Conservation (phyloP, 805 yeast genomes). For the Ogataea philodendri region DNA sequence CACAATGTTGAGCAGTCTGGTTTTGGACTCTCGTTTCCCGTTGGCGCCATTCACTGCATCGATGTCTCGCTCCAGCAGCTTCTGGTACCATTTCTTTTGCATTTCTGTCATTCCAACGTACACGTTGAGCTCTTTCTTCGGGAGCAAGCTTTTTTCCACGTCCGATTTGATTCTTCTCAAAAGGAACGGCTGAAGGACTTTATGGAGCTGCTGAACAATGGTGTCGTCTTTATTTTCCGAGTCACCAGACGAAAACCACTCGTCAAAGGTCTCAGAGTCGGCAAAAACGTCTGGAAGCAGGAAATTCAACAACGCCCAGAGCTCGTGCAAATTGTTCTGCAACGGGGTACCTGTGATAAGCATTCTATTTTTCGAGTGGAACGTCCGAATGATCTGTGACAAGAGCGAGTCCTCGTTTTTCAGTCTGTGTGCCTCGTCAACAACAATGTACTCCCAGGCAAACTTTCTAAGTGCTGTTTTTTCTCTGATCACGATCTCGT, state of each 20-base stretch:
- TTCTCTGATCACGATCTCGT: constrained; percentile 75
- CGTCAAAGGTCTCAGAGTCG: constrained; percentile 69
- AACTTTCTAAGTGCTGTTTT: constrained; percentile 64
- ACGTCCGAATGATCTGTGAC: constrained; percentile 72
- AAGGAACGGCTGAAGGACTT: constrained; percentile 72
- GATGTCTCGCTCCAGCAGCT: constrained; percentile 71
- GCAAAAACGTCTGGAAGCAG: constrained; percentile 76
- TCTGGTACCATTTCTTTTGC: constrained; percentile 78
- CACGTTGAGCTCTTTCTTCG: constrained; percentile 70
- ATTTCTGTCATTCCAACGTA: constrained; percentile 75
- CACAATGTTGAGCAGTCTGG: constrained; percentile 72
- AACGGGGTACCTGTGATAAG: constrained; percentile 81
- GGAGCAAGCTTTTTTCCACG: constrained; percentile 75
- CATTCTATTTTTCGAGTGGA: constrained; percentile 66
- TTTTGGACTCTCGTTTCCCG: constrained; percentile 72
- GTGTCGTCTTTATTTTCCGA: constrained; percentile 35
- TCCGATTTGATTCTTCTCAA: constrained; percentile 75
- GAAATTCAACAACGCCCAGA: constrained; percentile 79
- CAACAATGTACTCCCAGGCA: constrained; percentile 72
- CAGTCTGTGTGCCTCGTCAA: constrained; percentile 83
- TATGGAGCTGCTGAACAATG: constrained; percentile 69
- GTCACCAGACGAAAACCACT: constrained; percentile 58
- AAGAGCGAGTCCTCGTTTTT: constrained; percentile 72
- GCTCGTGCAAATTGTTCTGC: constrained; percentile 74
- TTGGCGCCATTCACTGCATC: constrained; percentile 84